Percentiles rank a stretch among this genome's conserved stretches.
Evolutionary conservation across 1,284 basidiomycete genomes (phyloP).

Genomic region (Tylopilus orsonianus): DNA sequence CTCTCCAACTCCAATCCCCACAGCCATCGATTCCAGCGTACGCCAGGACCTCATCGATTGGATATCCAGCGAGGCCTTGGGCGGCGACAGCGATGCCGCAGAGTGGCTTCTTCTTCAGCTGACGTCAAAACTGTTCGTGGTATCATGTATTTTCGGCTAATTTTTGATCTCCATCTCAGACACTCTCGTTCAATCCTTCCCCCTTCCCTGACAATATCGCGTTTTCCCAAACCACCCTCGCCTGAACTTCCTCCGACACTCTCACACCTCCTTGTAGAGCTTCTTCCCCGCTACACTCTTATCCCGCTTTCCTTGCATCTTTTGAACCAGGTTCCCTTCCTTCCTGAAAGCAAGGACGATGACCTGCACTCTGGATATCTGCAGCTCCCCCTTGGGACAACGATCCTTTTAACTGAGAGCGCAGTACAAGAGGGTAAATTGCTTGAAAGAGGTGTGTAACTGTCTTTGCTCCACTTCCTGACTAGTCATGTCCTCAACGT

Average conservation of each 20-base stretch:
- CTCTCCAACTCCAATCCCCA: slow-evolving; percentile 5
- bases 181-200: slow-evolving; percentile 70
- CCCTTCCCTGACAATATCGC: slow-evolving; percentile 62
- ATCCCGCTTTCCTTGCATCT: slow-evolving; percentile 56
- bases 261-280: slow-evolving; percentile 49
- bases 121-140: slow-evolving; percentile 66
- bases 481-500: neutral
- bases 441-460: slow-evolving; percentile 51
- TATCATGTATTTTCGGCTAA: neutral
- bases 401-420: slow-evolving; percentile 67
- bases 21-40: slow-evolving; percentile 20
- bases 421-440: slow-evolving; percentile 68
- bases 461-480: neutral
- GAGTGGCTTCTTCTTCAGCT: slow-evolving; percentile 73
- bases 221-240: slow-evolving; percentile 50
- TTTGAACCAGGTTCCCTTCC: slow-evolving; percentile 63
- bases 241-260: slow-evolving; percentile 43
- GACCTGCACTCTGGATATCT: slow-evolving; percentile 74
- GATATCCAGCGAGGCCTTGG: slow-evolving; percentile 68
- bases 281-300: slow-evolving; percentile 52
- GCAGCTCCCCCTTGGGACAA: slow-evolving; percentile 67
- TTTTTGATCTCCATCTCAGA: slow-evolving; percentile 38
- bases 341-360: slow-evolving; percentile 70
- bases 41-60: slow-evolving; percentile 62
- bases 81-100: slow-evolving; percentile 68